Evolutionary conservation across 768 basidiomycete genomes (phyloP), one percentile per base, ranked within the genome.

Genomic region (Serendipita indica): DNA sequence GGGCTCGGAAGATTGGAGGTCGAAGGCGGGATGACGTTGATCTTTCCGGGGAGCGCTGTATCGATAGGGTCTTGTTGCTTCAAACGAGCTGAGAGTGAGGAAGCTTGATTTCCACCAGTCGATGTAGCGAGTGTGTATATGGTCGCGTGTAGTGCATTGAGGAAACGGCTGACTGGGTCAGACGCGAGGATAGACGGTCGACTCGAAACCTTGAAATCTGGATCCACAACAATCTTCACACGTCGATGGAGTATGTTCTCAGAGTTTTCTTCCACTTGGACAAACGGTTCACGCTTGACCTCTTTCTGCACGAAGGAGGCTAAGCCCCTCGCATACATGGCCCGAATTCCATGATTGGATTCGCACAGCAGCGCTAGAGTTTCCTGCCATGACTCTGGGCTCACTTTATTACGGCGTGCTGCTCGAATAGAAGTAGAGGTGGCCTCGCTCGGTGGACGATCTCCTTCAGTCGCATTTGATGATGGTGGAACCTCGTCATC

Each of bases 361-460:
- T 94, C 89, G 67, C 89, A 93, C 3, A 94, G 70, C 27, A 96
- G 74, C 49, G 83, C 84, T 41, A 94, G 69, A 1, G 88, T 92
- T 61, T 94, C 91, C 67, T 91, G 88, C 90, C 90, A 94, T 33
- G 85, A 79, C 66, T 91, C 89, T 28, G 86, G 83, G 2, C 84
- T 75, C 32, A 96, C 78, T 61, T 66, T 66, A 61, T 72, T 72
- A 18, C 64, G 57, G 27, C 64, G 33, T n/a, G 57, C 57, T 32
- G 30, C 35, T n/a, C 58, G 25, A 18, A 59, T 25, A 28, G 34
- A 20, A 59, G 57, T 41, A 25, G 30, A 16, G 13, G 54, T 58
- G n/a, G 25, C 25, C 16, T 60, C 59, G 30, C 57, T 35, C 14
- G 33, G 33, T 37, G 33, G 37, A 12, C 57, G 16, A 14, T 39